phyloP scores from a whole-genome alignment of 345 rosid species.

The Syzygium jambos region DNA sequence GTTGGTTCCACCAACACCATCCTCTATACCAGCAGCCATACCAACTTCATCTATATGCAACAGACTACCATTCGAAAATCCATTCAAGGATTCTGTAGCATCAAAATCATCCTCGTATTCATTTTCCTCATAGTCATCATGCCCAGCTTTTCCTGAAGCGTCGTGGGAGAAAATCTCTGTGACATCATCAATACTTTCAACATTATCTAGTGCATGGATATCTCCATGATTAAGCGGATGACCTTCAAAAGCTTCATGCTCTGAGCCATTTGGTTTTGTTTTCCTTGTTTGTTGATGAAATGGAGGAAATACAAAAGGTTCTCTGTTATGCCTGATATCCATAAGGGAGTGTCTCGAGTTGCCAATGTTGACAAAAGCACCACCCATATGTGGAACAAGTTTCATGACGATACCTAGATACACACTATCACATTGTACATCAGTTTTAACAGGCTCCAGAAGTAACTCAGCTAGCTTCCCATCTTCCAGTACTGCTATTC shows the following conservation, averaged over 20 bases:
- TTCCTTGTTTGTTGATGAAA: slow-evolving; percentile 49
- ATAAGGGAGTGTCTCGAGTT: slow-evolving; percentile 74
- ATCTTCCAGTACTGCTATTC: slow-evolving; percentile 92
- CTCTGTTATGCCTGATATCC: slow-evolving; percentile 74
- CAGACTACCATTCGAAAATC: slow-evolving; percentile 44
- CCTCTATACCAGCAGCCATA: slow-evolving; percentile 22
- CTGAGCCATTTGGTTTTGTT: slow-evolving; percentile 29
- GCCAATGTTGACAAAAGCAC: slow-evolving; percentile 95
- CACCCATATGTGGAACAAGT: slow-evolving; percentile 94
- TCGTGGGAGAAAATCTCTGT: slow-evolving; percentile 41
- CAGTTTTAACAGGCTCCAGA: slow-evolving; percentile 84
- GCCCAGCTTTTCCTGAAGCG: slow-evolving; percentile 16
- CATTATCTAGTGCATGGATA: slow-evolving; percentile 20
- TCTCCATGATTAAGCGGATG: slow-evolving; percentile 21
- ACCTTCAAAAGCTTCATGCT: slow-evolving; percentile 20
- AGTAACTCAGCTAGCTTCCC: slow-evolving; percentile 82
- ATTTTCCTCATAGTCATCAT: slow-evolving; percentile 50
- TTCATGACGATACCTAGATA: slow-evolving; percentile 78
- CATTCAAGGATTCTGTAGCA: slow-evolving; percentile 39
- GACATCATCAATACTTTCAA: slow-evolving; percentile 38
- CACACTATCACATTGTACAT: slow-evolving; percentile 88
- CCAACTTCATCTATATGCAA: slow-evolving; percentile 41
- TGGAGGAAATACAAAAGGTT: slow-evolving; percentile 85
- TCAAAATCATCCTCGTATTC: slow-evolving; percentile 62
- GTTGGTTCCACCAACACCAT: slow-evolving; percentile 30